Conservation (phyloP, 2,329 filamentous ascomycete genomes). For the Plectosphaerella plurivora region DNA sequence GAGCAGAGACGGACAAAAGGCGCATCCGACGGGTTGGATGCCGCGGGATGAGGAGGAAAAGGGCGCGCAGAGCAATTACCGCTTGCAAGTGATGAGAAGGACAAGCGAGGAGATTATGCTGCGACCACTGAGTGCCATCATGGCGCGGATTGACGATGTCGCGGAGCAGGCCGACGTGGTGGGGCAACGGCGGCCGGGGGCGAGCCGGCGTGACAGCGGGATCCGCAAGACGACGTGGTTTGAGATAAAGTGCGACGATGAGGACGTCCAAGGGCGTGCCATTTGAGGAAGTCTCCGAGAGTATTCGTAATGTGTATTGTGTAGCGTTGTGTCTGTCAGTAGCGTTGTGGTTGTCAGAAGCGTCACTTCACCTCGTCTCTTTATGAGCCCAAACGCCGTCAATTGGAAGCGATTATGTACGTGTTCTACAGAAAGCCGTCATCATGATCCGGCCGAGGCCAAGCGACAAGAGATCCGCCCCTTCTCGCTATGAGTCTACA, state of each 20-base stretch:
- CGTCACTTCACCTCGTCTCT: too few relatives aligned
- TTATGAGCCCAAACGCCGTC: too few relatives aligned
- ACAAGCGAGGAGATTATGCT: conserved; percentile 30
- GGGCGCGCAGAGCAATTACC: conserved; percentile 19
- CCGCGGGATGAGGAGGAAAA: conserved; percentile 24
- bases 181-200: conserved; percentile 4
- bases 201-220: conserved; percentile 12
- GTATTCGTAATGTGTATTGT: too few relatives aligned
- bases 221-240: conserved; percentile 32
- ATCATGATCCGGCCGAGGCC: too few relatives aligned
- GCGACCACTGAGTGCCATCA: conserved; percentile 13
- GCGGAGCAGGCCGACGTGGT: conserved; percentile 2
- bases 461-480: too few relatives aligned
- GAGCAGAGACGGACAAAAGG: conserved; percentile 19
- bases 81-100: conserved; percentile 19
- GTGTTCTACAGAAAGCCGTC: too few relatives aligned
- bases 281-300: neutral
- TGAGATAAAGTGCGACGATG: conserved; percentile 26
- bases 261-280: neutral
- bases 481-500: too few relatives aligned
- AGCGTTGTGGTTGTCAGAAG: too few relatives aligned
- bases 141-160: neutral
- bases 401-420: too few relatives aligned
- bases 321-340: too few relatives aligned
- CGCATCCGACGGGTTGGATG: conserved; percentile 5